Evolutionary conservation across 768 basidiomycete species (phyloP).

Genomic region (Suillus alpinus): DNA sequence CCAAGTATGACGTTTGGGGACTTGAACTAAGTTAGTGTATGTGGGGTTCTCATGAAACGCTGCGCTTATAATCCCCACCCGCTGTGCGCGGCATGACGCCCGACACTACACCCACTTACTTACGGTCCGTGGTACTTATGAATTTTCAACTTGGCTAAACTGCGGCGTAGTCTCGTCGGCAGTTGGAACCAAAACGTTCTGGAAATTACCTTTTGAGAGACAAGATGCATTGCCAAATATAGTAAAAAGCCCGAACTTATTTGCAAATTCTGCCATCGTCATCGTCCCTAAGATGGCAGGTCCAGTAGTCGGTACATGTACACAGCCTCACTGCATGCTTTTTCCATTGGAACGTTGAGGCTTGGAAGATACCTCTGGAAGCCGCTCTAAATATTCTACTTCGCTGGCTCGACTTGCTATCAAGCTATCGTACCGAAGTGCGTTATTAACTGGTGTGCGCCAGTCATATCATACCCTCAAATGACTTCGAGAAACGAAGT

Average conservation of each 20-base stretch:
- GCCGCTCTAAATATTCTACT: not conserved
- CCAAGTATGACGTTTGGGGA: not conserved
- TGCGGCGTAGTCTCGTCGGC: not conserved
- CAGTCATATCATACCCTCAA: not conserved
- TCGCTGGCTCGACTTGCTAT: not conserved
- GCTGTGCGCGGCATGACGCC: no score
- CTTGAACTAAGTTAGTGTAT: not conserved
- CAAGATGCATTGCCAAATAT: not conserved
- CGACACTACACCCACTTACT: not conserved
- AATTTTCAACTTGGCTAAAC: not conserved
- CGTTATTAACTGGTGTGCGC: not conserved
- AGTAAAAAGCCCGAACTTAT: not conserved
- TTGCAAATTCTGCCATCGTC: not conserved
- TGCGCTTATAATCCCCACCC: not conserved
- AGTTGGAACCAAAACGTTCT: not conserved
- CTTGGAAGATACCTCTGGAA: not conserved
- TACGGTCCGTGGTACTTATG: not conserved
- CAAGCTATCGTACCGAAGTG: not conserved
- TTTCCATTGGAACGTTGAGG: not conserved
- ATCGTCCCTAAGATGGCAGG: not conserved
- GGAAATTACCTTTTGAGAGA: no score
- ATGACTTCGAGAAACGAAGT: not conserved
- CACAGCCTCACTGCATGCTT: no score
- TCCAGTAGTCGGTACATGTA: no score
- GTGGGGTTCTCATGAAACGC: not conserved